These are phyloP conservation scores for Fusarium napiforme DNA, from an alignment of 2,329 filamentous ascomycete genomes.

Conservation along the genomic window DNA sequence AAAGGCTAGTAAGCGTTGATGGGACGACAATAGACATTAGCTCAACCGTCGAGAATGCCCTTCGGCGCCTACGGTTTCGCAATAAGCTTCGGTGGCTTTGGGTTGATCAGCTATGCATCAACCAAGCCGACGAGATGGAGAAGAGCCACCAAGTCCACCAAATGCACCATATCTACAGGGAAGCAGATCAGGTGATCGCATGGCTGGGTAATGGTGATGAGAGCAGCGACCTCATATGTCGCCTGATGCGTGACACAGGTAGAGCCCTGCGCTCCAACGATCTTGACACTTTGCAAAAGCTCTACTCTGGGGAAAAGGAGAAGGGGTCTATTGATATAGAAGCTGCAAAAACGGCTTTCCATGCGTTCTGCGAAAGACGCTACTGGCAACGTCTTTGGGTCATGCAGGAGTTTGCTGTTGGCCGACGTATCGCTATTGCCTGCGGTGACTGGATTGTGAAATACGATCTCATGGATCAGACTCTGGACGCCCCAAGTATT, in stretches of 20 bases:
- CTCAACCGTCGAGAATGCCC: background rate
- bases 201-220: background rate
- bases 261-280: background rate
- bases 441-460: background rate
- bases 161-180: background rate
- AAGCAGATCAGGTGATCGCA: background rate
- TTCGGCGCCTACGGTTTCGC: background rate
- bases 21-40: background rate
- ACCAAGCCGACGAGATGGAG: background rate
- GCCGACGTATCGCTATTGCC: background rate
- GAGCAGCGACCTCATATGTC: background rate
- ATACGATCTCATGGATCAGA: background rate
- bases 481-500: background rate
- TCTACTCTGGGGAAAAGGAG: background rate
- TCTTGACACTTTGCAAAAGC: background rate
- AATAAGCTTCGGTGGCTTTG: background rate
- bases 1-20: background rate
- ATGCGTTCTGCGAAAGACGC: background rate
- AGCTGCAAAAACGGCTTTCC: background rate
- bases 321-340: background rate
- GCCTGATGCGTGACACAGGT: background rate
- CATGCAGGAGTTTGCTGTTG: background rate
- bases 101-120: background rate
- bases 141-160: background rate
- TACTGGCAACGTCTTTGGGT: slow-evolving; percentile 1